These are phyloP conservation scores for Cladosporium sp. DNA, from an alignment of 2,329 filamentous ascomycete species.

Conservation along the genomic window DNA sequence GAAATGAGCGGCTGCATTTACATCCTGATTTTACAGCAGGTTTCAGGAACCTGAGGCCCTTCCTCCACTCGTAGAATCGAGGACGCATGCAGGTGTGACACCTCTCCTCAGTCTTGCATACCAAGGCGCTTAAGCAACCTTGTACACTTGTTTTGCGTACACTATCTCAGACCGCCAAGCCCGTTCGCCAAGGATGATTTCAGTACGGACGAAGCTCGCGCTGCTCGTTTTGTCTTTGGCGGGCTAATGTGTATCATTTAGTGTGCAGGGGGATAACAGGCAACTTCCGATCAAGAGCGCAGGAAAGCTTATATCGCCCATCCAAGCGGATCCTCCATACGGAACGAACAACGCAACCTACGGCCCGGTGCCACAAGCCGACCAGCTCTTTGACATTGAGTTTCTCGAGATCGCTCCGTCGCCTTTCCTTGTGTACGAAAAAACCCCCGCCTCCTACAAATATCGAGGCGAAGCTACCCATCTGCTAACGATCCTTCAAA, in stretches of 20 bases:
- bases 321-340: not conserved
- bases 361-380: not conserved
- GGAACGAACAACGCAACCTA: constrained; percentile 1
- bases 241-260: too few species aligned
- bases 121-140: too few species aligned
- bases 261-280: too few species aligned
- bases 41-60: not conserved
- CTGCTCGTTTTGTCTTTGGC: not conserved
- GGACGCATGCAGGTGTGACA: too few species aligned
- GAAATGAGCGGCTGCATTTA: not conserved
- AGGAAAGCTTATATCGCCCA: not conserved
- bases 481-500: not conserved
- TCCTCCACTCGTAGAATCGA: too few species aligned
- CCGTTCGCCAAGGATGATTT: too few species aligned
- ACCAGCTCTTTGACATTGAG: not conserved
- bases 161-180: too few species aligned
- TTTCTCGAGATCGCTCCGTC: not conserved
- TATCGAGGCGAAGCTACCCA: not conserved
- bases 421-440: not conserved
- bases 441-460: not conserved
- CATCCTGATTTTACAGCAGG: not conserved
- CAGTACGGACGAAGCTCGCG: not conserved
- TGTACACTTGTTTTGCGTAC: too few species aligned
- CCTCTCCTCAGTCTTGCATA: too few species aligned
- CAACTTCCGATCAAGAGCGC: too few species aligned